phyloP scores from a whole-genome alignment of 768 basidiomycete genomes.

The Boletus rubescentipes region DNA sequence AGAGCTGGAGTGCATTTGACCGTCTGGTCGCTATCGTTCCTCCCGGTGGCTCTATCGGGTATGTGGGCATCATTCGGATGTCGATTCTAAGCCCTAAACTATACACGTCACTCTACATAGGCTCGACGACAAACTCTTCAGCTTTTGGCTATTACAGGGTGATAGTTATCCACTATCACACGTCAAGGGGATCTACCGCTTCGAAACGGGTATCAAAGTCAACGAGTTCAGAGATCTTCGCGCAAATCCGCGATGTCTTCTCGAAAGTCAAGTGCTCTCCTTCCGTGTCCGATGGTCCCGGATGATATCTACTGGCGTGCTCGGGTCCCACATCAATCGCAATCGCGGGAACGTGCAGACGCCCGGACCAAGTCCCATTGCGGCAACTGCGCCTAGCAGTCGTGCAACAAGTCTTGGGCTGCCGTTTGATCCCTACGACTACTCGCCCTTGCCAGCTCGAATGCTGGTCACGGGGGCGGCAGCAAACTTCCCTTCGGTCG shows the following conservation, averaged over 20 bases:
- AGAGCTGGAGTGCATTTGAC: slow-evolving; percentile 91
- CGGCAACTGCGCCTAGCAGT: slow-evolving; percentile 17
- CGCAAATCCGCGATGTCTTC: slow-evolving; percentile 82
- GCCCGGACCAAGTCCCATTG: slow-evolving; percentile 27
- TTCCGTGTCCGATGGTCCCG: slow-evolving; percentile 83
- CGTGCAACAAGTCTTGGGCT: slow-evolving; percentile 52
- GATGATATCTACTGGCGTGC: slow-evolving; percentile 66
- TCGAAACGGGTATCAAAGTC: slow-evolving; percentile 86
- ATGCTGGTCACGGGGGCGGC: slow-evolving; percentile 76
- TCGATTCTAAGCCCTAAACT: background rate
- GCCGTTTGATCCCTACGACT: slow-evolving; percentile 79
- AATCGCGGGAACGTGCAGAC: slow-evolving; percentile 34
- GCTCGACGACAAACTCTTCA: slow-evolving; percentile 90
- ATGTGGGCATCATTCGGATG: slow-evolving; percentile 26
- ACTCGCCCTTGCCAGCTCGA: slow-evolving; percentile 59
- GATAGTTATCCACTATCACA: slow-evolving; percentile 75
- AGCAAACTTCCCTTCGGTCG: slow-evolving; percentile 79
- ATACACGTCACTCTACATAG: slow-evolving; percentile 34
- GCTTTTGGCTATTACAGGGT: slow-evolving; percentile 83
- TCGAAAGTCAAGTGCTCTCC: slow-evolving; percentile 78
- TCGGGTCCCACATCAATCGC: slow-evolving; percentile 43
- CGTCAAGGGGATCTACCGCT: slow-evolving; percentile 83
- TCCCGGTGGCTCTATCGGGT: slow-evolving; percentile 90
- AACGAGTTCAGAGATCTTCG: slow-evolving; percentile 86
- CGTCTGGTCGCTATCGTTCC: slow-evolving; percentile 85